Conservation (phyloP, 176 grass and related monocot species). For the Alopecurus myosuroides region DNA sequence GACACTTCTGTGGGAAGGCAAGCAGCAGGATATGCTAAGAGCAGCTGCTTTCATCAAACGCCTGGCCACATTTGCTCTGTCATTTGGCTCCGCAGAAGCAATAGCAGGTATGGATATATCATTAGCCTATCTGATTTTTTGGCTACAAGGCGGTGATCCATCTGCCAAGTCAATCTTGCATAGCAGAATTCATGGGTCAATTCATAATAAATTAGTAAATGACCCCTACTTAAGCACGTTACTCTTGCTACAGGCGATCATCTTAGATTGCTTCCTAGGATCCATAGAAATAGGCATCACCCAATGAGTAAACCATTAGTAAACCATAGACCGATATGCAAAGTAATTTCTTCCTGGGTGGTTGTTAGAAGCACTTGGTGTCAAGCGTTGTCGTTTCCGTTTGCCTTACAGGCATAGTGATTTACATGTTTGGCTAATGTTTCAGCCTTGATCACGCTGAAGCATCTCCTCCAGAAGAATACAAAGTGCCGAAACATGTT, state of each 20-base stretch:
- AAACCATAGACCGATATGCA: not conserved
- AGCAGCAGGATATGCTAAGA: constrained; percentile 84
- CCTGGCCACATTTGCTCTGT: constrained; percentile 77
- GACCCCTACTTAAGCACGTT: not conserved
- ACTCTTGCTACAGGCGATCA: not conserved
- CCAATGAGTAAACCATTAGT: not conserved
- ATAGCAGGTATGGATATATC: constrained; percentile 52
- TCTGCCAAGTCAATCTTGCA: not conserved
- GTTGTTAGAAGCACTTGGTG: not conserved
- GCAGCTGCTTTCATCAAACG: constrained; percentile 94
- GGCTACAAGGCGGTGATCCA: not conserved
- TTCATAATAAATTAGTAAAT: not conserved
- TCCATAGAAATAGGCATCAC: not conserved
- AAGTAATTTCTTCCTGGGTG: not conserved
- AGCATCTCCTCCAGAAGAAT: constrained; percentile 91
- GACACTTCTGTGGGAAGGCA: constrained; percentile 92
- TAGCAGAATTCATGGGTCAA: not conserved
- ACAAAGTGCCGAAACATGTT: constrained; percentile 84
- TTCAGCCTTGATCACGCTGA: constrained; percentile 79
- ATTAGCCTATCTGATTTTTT: not conserved
- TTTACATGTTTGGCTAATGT: constrained; percentile 15
- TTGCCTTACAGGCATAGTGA: not conserved
- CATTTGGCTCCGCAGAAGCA: constrained; percentile 78
- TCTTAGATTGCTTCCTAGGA: not conserved
- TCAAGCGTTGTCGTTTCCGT: not conserved